A percentile compares a stretch with the other conserved stretches of the same genome.
Conservation (phyloP, 805 yeast genomes). For the Sugiyamaella chiloensis region DNA sequence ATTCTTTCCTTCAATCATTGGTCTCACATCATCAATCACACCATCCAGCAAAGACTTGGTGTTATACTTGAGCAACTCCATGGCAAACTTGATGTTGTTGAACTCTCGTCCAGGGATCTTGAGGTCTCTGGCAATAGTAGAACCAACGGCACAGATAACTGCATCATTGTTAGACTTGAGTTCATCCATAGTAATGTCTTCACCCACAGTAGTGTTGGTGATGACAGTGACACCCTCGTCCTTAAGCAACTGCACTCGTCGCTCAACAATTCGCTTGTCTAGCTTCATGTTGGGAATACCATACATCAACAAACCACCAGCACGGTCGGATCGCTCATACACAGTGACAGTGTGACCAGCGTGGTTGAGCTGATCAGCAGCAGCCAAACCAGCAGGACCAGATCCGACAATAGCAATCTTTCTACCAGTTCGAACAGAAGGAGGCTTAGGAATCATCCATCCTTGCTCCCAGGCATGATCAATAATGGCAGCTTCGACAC, state of each 20-base stretch:
- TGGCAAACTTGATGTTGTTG: constrained; percentile 88
- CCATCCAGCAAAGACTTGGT: constrained; percentile 85
- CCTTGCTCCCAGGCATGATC: constrained; percentile 96
- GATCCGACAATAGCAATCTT: constrained; percentile 87
- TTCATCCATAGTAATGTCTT: constrained; percentile 69
- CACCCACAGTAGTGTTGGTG: constrained; percentile 77
- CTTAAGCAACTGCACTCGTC: constrained; percentile 85
- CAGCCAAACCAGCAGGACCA: constrained; percentile 95
- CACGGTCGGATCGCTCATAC: constrained; percentile 90
- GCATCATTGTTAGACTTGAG: constrained; percentile 70
- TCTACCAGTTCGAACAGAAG: constrained; percentile 77
- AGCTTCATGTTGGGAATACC: constrained; percentile 99
- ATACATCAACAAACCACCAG: constrained; percentile 96
- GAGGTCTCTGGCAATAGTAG: constrained; percentile 94
- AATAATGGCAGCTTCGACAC: constrained; percentile 92
- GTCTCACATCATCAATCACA: constrained; percentile 71
- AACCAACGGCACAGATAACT: constrained; percentile 87
- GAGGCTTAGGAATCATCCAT: constrained; percentile 87
- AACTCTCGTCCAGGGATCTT: constrained; percentile 90
- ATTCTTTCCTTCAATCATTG: constrained; percentile 73
- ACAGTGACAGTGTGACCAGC: constrained; percentile 94
- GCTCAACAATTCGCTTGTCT: constrained; percentile 86
- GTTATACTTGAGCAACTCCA: constrained; percentile 84
- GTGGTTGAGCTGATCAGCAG: constrained; percentile 94
- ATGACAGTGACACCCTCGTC: constrained; percentile 87